These are phyloP conservation scores for Trichaptum fuscoviolaceum DNA, from an alignment of 768 basidiomycete species.

Conservation along the genomic window DNA sequence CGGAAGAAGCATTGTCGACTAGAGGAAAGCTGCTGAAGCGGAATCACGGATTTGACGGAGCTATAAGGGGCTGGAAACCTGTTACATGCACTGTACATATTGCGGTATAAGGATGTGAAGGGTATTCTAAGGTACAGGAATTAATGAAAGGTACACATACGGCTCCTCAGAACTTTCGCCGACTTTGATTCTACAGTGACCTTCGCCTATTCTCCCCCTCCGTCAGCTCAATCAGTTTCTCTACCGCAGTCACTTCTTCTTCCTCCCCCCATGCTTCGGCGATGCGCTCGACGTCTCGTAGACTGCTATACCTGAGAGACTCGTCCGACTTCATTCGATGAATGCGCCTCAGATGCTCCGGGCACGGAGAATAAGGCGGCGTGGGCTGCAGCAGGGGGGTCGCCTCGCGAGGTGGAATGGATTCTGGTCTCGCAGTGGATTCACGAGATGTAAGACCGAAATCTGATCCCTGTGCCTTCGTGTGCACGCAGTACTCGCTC, in stretches of 20 bases:
- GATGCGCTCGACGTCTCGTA: neutral
- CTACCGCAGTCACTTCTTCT: neutral
- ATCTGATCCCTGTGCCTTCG: neutral
- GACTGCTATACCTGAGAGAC: neutral
- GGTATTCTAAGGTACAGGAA: neutral
- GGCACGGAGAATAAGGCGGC: neutral
- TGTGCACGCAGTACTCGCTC: neutral
- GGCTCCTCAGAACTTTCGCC: neutral
- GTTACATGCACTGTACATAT: neutral
- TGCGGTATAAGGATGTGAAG: neutral
- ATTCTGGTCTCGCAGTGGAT: neutral
- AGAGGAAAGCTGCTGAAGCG: neutral
- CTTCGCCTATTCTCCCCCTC: neutral
- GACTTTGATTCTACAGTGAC: neutral
- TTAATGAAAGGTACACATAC: neutral
- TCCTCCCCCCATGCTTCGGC: neutral
- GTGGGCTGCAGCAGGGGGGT: neutral
- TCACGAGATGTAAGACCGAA: neutral
- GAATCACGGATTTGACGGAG: neutral
- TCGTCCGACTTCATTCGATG: neutral
- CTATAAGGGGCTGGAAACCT: neutral
- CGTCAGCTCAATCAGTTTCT: neutral
- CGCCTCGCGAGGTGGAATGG: neutral
- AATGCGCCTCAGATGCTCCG: neutral
- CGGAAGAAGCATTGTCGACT: neutral